These are phyloP conservation scores for Vickermania spadyakhi DNA, from an alignment of 208 protist genomes.

Conservation along the genomic window DNA sequence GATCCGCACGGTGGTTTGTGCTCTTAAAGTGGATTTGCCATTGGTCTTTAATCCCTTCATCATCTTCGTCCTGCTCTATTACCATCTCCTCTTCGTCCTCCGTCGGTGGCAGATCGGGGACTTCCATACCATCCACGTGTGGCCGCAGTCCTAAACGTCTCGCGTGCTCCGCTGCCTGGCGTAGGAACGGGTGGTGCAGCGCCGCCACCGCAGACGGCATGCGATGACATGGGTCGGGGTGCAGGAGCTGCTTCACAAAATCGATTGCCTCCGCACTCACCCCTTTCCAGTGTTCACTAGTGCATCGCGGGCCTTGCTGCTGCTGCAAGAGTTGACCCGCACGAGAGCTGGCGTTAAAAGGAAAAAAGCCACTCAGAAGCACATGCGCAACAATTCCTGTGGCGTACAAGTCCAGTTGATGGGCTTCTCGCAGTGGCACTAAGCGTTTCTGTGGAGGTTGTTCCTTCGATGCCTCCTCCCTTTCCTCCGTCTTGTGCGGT, in stretches of 20 bases:
- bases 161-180: slow-evolving; percentile 24
- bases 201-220: slow-evolving; percentile 30
- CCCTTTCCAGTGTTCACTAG: slow-evolving; percentile 39
- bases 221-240: slow-evolving; percentile 44
- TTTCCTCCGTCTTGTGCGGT: neutral
- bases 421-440: slow-evolving; percentile 33
- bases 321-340: slow-evolving; percentile 58
- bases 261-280: slow-evolving; percentile 47
- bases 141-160: slow-evolving; percentile 50
- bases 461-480: neutral
- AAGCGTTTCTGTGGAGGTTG: slow-evolving; percentile 9
- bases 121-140: slow-evolving; percentile 15
- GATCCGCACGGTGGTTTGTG: no score
- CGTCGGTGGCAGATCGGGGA: neutral
- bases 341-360: slow-evolving; percentile 58
- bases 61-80: no score
- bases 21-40: no score
- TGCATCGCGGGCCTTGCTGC: slow-evolving; percentile 51
- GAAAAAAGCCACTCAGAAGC: slow-evolving; percentile 75
- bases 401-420: slow-evolving; percentile 63
- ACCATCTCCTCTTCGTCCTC: neutral
- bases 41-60: no score
- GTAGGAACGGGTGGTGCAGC: slow-evolving; percentile 58
- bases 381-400: slow-evolving; percentile 72
- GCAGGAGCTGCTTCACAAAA: slow-evolving; percentile 59